Evolutionary conservation across 257 asterid genomes (phyloP).

Genomic region (Nicotiana tomentosiformis): DNA sequence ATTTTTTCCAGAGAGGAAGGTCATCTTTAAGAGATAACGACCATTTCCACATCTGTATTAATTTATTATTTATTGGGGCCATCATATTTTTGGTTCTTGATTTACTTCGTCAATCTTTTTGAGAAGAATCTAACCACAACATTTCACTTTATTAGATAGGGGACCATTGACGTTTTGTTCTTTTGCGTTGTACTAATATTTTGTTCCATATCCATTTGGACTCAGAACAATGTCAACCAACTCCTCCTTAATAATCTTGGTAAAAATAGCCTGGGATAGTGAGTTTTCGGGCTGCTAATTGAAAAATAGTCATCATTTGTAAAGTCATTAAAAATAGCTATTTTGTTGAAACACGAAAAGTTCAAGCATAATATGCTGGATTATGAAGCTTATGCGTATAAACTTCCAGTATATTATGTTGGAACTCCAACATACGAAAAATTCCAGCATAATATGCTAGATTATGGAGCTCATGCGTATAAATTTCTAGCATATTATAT

Average conservation of each 20-base stretch:
- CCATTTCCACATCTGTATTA: conserved; percentile 1
- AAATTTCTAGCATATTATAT: too few species aligned
- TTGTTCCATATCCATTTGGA: background rate
- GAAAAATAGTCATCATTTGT: too few species aligned
- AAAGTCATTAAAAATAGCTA: too few species aligned
- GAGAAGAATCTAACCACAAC: background rate
- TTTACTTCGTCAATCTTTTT: background rate
- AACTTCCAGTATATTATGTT: too few species aligned
- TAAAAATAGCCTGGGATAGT: too few species aligned
- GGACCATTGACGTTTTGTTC: background rate
- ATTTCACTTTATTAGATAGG: background rate
- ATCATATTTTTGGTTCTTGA: background rate
- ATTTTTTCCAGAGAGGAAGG: background rate
- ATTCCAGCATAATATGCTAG: too few species aligned
- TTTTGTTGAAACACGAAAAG: too few species aligned
- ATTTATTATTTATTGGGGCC: background rate
- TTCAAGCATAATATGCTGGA: too few species aligned
- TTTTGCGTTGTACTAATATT: background rate
- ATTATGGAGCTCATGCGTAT: too few species aligned
- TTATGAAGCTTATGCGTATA: too few species aligned
- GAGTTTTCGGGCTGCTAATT: too few species aligned
- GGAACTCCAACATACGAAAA: too few species aligned
- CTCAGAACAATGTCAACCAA: background rate
- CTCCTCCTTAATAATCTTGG: background rate
- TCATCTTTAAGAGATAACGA: background rate